phyloP scores from a whole-genome alignment of 768 basidiomycete species.

The Tylopilus plumbeoviolaceoides region DNA sequence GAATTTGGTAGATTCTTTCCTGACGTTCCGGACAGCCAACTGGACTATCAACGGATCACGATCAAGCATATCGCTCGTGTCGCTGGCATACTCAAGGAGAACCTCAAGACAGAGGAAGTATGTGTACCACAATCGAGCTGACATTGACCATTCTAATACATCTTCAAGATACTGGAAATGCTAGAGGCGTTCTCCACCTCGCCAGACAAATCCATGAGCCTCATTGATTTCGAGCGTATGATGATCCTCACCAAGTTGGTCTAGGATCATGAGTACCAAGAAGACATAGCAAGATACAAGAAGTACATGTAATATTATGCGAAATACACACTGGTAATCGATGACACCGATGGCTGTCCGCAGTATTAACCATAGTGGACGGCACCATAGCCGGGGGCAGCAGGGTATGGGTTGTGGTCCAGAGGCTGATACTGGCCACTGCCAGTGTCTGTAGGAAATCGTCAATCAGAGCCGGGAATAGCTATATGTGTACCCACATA shows the following conservation, averaged over 20 bases:
- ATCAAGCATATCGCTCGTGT: conserved; percentile 63
- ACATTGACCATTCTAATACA: conserved; percentile 1
- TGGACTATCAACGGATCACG: conserved; percentile 53
- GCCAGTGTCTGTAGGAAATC: conserved; percentile 29
- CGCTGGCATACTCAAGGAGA: conserved; percentile 63
- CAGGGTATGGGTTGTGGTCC: conserved; percentile 16
- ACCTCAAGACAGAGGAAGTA: conserved; percentile 72
- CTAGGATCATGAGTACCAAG: background rate
- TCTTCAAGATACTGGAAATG: conserved; percentile 70
- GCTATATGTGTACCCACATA: conserved; percentile 52
- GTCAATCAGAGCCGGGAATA: background rate
- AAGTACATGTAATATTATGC: background rate
- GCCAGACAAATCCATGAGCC: conserved; percentile 61
- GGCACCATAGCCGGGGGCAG: conserved; percentile 35
- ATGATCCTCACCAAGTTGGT: conserved; percentile 53
- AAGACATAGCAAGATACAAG: background rate
- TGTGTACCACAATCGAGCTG: conserved; percentile 11
- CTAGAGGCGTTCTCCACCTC: conserved; percentile 69
- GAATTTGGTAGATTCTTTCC: conserved; percentile 78
- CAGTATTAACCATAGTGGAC: conserved; percentile 15
- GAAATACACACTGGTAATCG: background rate
- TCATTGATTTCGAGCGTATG: conserved; percentile 72
- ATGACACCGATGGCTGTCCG: background rate
- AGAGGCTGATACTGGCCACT: conserved; percentile 36
- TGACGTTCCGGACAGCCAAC: conserved; percentile 39